phyloP scores from a whole-genome alignment of 768 basidiomycete species.

The Lenzites betulinus region DNA sequence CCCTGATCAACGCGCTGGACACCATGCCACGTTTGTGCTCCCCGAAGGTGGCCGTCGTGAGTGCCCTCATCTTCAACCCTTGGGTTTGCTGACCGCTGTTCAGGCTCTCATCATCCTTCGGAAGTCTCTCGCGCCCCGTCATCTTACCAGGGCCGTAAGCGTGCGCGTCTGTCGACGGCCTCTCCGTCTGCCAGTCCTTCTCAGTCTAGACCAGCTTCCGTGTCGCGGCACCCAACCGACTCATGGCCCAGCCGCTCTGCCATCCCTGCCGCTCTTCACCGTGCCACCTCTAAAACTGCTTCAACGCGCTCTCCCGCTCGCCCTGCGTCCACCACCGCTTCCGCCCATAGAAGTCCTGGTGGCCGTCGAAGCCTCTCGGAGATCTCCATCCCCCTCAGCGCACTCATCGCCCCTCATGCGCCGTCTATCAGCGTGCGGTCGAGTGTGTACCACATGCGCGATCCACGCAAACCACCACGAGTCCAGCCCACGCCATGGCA shows the following conservation, averaged over 20 bases:
- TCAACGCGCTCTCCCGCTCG: constrained; percentile 15
- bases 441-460: constrained; percentile 75
- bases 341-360: constrained; percentile 27
- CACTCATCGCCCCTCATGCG: constrained; percentile 75
- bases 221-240: constrained; percentile 38
- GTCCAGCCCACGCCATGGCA: constrained; percentile 63
- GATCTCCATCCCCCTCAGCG: constrained; percentile 77
- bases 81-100: not conserved
- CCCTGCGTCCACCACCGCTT: constrained; percentile 9
- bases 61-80: constrained; percentile 33
- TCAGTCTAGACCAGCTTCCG: constrained; percentile 42
- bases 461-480: constrained; percentile 67
- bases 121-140: constrained; percentile 64
- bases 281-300: constrained; percentile 15
- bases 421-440: constrained; percentile 62
- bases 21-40: constrained; percentile 63
- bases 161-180: constrained; percentile 55
- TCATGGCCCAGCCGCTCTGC: constrained; percentile 19
- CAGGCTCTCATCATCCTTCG: constrained; percentile 32
- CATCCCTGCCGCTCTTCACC: constrained; percentile 12
- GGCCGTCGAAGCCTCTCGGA: constrained; percentile 58
- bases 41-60: constrained; percentile 57
- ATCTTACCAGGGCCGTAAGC: constrained; percentile 66
- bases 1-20: constrained; percentile 56
- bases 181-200: constrained; percentile 37